Conservation (phyloP, 2,329 filamentous ascomycete genomes). For the Monosporascus ibericus region DNA sequence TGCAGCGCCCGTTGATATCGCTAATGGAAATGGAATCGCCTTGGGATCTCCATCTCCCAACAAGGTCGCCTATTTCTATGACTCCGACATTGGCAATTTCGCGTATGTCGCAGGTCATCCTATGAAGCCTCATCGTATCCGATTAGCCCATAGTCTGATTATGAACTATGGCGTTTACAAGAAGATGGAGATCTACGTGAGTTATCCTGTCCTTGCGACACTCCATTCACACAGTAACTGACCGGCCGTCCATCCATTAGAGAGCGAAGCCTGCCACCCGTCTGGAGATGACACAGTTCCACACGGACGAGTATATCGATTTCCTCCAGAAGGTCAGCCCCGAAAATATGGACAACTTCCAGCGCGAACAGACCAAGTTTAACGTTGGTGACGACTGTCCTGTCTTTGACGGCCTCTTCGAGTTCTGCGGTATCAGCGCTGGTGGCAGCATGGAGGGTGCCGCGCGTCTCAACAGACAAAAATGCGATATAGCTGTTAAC, state of each 20-base stretch:
- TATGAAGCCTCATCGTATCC: conserved; percentile 97
- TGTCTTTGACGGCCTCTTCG: conserved; percentile 95
- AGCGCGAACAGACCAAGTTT: conserved; percentile 86
- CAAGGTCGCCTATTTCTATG: conserved; percentile 97
- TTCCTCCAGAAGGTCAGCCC: conserved; percentile 94
- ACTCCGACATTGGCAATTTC: conserved; percentile 97
- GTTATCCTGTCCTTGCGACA: conserved; percentile 34
- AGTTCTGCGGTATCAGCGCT: conserved; percentile 91
- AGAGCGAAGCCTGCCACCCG: conserved; percentile 80
- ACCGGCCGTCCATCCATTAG: conserved; percentile 47
- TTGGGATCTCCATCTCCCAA: conserved; percentile 49
- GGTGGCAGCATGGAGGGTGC: conserved; percentile 93
- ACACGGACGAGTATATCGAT: conserved; percentile 91
- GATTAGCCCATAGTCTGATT: conserved; percentile 89
- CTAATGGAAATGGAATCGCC: conserved; percentile 43
- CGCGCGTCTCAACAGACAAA: conserved; percentile 78
- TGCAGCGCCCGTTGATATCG: conserved; percentile 47
- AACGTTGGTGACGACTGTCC: conserved; percentile 97
- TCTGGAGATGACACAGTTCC: conserved; percentile 89
- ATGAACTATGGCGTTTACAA: conserved; percentile 95
- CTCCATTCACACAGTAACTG: conserved; percentile 28
- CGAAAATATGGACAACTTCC: conserved; percentile 94
- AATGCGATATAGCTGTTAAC: conserved; percentile 96
- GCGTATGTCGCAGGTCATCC: conserved; percentile 95
- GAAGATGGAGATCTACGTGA: conserved; percentile 91